A percentile compares a stretch with the other conserved stretches of the same genome.
These are phyloP conservation scores for Cyberlindnera samutprakarnensis DNA, from an alignment of 805 yeast genomes.

Conservation along the genomic window DNA sequence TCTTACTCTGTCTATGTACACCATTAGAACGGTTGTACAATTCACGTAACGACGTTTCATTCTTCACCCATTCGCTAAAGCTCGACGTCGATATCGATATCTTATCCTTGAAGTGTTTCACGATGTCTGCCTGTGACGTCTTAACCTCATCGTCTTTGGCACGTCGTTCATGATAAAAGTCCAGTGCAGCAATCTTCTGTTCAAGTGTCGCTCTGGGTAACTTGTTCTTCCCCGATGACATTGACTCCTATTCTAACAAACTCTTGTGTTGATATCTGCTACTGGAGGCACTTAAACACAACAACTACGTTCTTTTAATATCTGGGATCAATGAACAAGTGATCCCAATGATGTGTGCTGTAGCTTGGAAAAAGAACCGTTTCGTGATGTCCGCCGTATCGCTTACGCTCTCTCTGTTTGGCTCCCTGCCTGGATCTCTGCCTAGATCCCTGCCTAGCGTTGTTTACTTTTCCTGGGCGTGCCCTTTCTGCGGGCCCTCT, in stretches of 20 bases:
- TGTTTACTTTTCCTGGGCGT: too few species aligned
- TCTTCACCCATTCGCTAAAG: conserved; percentile 54
- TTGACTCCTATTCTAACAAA: not conserved
- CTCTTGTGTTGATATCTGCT: not conserved
- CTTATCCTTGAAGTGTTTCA: conserved; percentile 40
- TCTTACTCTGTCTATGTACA: conserved; percentile 25
- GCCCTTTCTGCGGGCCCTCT: too few species aligned
- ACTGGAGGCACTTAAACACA: too few species aligned
- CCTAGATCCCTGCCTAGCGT: too few species aligned
- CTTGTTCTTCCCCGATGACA: conserved; percentile 1
- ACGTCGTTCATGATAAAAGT: conserved; percentile 33
- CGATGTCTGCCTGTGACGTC: conserved; percentile 49
- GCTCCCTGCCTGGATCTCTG: too few species aligned
- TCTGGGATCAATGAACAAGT: too few species aligned
- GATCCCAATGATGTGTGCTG: too few species aligned
- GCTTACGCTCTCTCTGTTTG: too few species aligned
- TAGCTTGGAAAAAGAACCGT: too few species aligned
- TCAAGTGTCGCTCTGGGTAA: conserved; percentile 34
- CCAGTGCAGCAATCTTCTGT: conserved; percentile 49
- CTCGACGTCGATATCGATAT: conserved; percentile 53
- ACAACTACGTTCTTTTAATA: not conserved
- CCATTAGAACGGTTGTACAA: conserved; percentile 31
- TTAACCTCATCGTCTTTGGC: conserved; percentile 24
- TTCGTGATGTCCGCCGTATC: too few species aligned
- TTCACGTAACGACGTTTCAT: conserved; percentile 41